Evolutionary conservation across 116 monocot genomes (phyloP), one percentile per base, ranked within the genome.

Genomic region (Posidonia oceanica): DNA sequence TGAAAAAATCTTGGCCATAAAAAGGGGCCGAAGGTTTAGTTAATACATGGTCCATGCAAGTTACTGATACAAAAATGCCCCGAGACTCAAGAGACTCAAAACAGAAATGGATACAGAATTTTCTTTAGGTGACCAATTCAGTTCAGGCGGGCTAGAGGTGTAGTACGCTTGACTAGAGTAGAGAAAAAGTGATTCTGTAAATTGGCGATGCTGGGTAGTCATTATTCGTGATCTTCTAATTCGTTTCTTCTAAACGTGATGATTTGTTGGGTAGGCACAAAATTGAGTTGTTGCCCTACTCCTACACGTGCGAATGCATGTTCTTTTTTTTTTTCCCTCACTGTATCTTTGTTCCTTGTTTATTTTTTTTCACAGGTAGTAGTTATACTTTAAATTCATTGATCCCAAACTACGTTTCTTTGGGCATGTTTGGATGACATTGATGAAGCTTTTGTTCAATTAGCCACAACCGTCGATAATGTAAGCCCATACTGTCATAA

Each of bases 121-220:
- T 48, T 7, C 48, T 41, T 2, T 48, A 3, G 66, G 38, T 66
- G 41, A 20, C 18, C 12, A 3, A 22, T 66, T 41, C 66, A 44
- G 12, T 66, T 18, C 48, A 66, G 42, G n/a, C 16, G 42, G 41
- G 48, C 42, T 10, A 21, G 36, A 55, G 52, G 51, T 16, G 14
- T 39, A 39, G 1, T 48, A 69, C 18, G 4, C 36, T 67, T 16
- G 36, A 44, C 2, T 20, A 8, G 54, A 44, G 55, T 65, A 23
- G 20, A 29, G 59, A 44, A 4, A 13, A 4, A 13, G 54, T 52
- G 61, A 59, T 15, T 36, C 22, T 53, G 60, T 68, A 68, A 68
- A 68, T 52, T 68, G 68, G 5, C 21, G 52, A 68, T 52, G 68
- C 48, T 22, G 22, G 21, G 23, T 53, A 68, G 54, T 52, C 54